phyloP scores from a whole-genome alignment of 2,329 filamentous ascomycete genomes.

The Trichoderma sp. region DNA sequence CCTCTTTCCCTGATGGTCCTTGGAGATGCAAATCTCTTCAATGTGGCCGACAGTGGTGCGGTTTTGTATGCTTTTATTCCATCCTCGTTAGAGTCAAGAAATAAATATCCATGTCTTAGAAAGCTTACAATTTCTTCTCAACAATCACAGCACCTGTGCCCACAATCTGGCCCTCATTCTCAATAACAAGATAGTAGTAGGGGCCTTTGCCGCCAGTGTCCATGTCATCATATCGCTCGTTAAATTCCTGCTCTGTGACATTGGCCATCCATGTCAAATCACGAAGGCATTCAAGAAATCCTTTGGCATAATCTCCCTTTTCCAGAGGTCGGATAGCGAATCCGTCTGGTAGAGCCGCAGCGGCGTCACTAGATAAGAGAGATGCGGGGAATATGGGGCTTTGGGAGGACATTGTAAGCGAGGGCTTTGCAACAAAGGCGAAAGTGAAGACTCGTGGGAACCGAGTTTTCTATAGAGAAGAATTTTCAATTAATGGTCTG shows the following conservation, averaged over 20 bases:
- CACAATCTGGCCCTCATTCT: conserved; percentile 61
- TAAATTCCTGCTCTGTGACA: conserved; percentile 62
- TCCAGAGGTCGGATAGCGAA: conserved; percentile 70
- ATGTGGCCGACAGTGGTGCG: conserved; percentile 72
- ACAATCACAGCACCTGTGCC: conserved; percentile 74
- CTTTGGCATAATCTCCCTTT: conserved; percentile 63
- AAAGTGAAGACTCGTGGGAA: neutral
- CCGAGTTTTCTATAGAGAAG: neutral
- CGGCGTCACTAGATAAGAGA: conserved; percentile 63
- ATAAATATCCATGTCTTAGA: neutral
- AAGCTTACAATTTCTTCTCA: conserved; percentile 69
- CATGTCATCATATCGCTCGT: conserved; percentile 63
- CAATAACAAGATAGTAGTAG: conserved; percentile 71
- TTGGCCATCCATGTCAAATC: conserved; percentile 77
- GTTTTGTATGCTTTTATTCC: conserved; percentile 54
- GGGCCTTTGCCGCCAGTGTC: conserved; percentile 34
- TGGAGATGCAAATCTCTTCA: conserved; percentile 78
- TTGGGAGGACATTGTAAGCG: neutral
- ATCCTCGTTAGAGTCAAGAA: neutral
- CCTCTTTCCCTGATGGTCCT: conserved; percentile 78
- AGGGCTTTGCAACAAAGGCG: neutral
- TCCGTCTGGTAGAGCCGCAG: conserved; percentile 58
- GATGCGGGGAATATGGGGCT: conserved; percentile 58
- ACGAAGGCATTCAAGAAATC: conserved; percentile 71
- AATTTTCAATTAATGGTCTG: neutral